phyloP scores from a whole-genome alignment of 495 filamentous ascomycete genomes.

The Xylaria bambusicola region DNA sequence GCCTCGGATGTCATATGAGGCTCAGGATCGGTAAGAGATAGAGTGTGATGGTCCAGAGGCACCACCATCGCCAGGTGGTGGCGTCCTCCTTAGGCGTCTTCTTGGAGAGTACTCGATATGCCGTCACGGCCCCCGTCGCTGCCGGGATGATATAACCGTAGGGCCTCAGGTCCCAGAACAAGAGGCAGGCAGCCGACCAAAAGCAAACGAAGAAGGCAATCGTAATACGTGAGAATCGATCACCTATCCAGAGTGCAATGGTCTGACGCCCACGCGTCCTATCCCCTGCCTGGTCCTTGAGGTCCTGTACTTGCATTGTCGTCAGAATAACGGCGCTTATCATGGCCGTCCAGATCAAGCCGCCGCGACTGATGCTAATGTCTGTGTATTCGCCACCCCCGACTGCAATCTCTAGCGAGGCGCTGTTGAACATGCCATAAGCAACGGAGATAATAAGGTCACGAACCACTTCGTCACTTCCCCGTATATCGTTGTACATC shows the following conservation, averaged over 20 bases:
- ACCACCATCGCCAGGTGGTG: constrained; percentile 19
- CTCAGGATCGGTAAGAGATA: constrained; percentile 13
- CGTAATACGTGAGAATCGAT: constrained; percentile 40
- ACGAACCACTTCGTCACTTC: constrained; percentile 47
- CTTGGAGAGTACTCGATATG: constrained; percentile 10
- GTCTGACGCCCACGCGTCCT: constrained; percentile 43
- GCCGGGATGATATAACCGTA: constrained; percentile 8
- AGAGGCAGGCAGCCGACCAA: constrained; percentile 45
- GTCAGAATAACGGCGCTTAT: constrained; percentile 44
- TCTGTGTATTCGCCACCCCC: constrained; percentile 15
- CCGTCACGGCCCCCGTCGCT: constrained; percentile 2
- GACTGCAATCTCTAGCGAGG: constrained; percentile 28
- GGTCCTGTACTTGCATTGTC: constrained; percentile 57
- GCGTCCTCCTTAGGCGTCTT: constrained; percentile 12
- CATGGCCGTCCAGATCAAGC: constrained; percentile 49
- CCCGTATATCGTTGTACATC: constrained; percentile 58
- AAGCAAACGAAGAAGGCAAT: constrained; percentile 40
- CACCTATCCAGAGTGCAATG: constrained; percentile 45
- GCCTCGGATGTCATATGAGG: constrained; percentile 6
- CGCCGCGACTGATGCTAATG: constrained; percentile 21
- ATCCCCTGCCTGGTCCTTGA: constrained; percentile 55
- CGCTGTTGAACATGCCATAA: constrained; percentile 39
- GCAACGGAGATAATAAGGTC: constrained; percentile 50
- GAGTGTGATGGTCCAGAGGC: constrained; percentile 19
- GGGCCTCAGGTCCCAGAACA: constrained; percentile 38